Percentiles rank a stretch among this genome's conserved stretches.
phyloP scores from a whole-genome alignment of 2,329 filamentous ascomycete genomes.

The Magnaporthiopsis incrustans region DNA sequence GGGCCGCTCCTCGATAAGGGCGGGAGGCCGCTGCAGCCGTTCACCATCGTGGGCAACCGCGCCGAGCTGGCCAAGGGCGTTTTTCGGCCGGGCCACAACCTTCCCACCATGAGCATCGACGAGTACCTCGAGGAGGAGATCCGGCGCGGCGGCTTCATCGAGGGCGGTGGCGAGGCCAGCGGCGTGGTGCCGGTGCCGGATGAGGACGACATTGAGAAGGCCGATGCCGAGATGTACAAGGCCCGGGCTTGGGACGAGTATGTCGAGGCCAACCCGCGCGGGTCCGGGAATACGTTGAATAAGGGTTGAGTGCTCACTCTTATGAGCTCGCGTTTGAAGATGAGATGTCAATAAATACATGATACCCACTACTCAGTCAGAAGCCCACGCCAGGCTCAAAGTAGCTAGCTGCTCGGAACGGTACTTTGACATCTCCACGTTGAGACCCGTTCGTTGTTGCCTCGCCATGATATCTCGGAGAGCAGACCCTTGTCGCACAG shows the following conservation, averaged over 20 bases:
- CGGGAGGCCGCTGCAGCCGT: constrained; percentile 83
- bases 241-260: constrained; percentile 94
- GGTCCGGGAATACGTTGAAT: constrained; percentile 76
- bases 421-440: neutral
- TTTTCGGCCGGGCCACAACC: constrained; percentile 82
- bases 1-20: constrained; percentile 70
- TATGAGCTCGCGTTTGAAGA: neutral
- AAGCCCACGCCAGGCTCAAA: neutral
- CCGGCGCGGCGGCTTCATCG: constrained; percentile 76
- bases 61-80: constrained; percentile 71
- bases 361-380: neutral
- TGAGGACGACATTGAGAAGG: constrained; percentile 84
- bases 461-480: too few species aligned
- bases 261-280: constrained; percentile 79
- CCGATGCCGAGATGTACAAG: constrained; percentile 86
- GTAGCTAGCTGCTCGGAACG: neutral
- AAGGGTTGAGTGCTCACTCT: constrained; percentile 42
- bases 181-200: constrained; percentile 63
- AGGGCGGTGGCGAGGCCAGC: constrained; percentile 76
- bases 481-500: too few species aligned
- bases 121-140: constrained; percentile 94
- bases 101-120: constrained; percentile 96
- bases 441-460: too few species aligned
- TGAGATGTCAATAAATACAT: neutral
- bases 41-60: constrained; percentile 73